Evolutionary conservation across 805 yeast species (phyloP), one percentile per base, ranked within the genome.

Genomic region (Barnettozyma siamensis): DNA sequence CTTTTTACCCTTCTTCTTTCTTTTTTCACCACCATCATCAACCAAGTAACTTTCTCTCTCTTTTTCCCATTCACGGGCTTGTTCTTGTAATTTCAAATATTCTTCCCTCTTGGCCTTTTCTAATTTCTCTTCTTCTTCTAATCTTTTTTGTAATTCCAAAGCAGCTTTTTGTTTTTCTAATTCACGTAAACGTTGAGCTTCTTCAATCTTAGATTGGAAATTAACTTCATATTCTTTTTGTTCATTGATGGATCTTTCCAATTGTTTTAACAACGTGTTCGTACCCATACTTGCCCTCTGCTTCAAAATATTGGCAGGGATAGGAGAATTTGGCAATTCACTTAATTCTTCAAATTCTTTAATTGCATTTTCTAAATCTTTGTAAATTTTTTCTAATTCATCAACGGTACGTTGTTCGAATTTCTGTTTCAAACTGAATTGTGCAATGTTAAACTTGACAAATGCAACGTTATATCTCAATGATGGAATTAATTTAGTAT

Each of bases 261-360:
- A 70, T 57, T 88, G 83, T 44, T 76, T 79, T 46, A 75, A 69
- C 58, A 88, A 70, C 0, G 96, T 84, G 42, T 80, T 76, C 37
- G 78, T 72, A 58, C 95, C 96, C 73, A 88, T 75, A 50, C 76
- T 75, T n/a, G 93, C 91, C 64, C 97, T 80, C 50, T 88, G 82
- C 54, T 80, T 82, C 50, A 93, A 69, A 48, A 89, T 96, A 16
- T 77, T 77, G 21, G 83, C 70, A 2, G 94, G 83, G 58, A 78
- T 86, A 27, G 96, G 95, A 10, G 94, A 81, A 50, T 75, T 72
- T 35, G 65, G 63, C 18, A 69, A 75, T 16, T 74, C 76, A 4
- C 89, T 71, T 44, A 84, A 66, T 43, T 73, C 76, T 31, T 72
- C 76, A 55, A 91, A 69, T 4, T 71, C 58, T 15, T 55, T 58